Percentiles rank a stretch among this genome's conserved stretches.
Conservation (phyloP, 805 yeast species). For the Naumovozyma baii region DNA sequence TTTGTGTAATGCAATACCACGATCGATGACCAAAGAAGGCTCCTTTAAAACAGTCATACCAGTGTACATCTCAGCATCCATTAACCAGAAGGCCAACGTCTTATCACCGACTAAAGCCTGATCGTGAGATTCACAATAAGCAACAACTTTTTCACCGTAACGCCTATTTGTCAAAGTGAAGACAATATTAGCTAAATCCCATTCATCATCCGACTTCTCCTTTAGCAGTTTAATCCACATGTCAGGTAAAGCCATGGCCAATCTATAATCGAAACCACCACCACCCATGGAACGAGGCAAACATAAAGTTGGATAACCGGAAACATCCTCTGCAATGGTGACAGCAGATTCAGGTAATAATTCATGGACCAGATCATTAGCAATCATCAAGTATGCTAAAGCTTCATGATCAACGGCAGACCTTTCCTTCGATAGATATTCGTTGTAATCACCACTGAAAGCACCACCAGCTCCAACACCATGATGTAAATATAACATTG, state of each 20-base stretch:
- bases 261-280: slow-evolving; percentile 84
- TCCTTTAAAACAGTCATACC: slow-evolving; percentile 76
- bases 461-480: slow-evolving; percentile 78
- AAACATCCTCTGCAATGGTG: slow-evolving; percentile 91
- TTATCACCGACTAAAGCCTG: slow-evolving; percentile 97
- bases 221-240: slow-evolving; percentile 96
- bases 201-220: slow-evolving; percentile 74
- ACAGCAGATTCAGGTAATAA: slow-evolving; percentile 46
- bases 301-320: slow-evolving; percentile 95
- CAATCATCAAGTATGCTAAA: slow-evolving; percentile 75
- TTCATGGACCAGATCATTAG: slow-evolving; percentile 65
- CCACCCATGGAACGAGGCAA: slow-evolving; percentile 69
- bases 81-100: slow-evolving; percentile 92
- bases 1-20: slow-evolving; percentile 88
- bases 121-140: slow-evolving; percentile 92
- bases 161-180: slow-evolving; percentile 82
- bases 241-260: slow-evolving; percentile 96
- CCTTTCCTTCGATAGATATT: slow-evolving; percentile 61
- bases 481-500: slow-evolving; percentile 86
- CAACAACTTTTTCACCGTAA: slow-evolving; percentile 77
- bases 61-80: slow-evolving; percentile 98
- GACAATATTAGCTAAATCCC: slow-evolving; percentile 79
- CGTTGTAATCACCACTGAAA: slow-evolving; percentile 87
- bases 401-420: slow-evolving; percentile 82
- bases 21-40: slow-evolving; percentile 67